Percentiles rank a stretch among this genome's conserved stretches.
These are phyloP conservation scores for Forsythia suspensa DNA, from an alignment of 257 asterid species.

Conservation along the genomic window DNA sequence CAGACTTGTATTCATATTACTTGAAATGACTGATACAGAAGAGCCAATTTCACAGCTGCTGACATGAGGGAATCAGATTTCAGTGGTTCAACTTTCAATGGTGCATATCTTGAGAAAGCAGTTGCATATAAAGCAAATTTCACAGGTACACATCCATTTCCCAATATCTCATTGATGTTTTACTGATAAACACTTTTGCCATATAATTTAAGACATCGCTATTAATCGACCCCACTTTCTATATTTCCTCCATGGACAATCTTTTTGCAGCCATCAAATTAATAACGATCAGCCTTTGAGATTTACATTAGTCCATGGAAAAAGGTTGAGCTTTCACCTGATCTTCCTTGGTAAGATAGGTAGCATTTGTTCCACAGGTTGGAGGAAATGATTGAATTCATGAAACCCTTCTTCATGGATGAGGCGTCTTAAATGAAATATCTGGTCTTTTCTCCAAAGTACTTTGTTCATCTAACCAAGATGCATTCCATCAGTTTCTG, in stretches of 20 bases:
- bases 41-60: constrained; percentile 98
- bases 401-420: background rate
- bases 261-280: constrained; percentile 6
- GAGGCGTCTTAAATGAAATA: too few species aligned
- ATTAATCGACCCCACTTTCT: background rate
- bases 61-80: constrained; percentile 98
- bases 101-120: constrained; percentile 96
- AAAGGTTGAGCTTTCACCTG: background rate
- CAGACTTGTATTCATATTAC: constrained; percentile 36
- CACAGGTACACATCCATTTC: constrained; percentile 43
- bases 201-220: background rate
- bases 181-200: background rate
- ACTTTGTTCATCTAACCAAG: too few species aligned
- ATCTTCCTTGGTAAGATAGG: background rate
- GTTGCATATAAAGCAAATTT: constrained; percentile 89
- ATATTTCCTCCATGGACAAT: constrained; percentile 11
- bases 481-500: background rate
- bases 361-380: background rate
- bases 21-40: constrained; percentile 63
- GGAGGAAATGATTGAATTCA: background rate
- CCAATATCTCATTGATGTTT: background rate
- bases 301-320: too few species aligned
- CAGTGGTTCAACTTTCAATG: constrained; percentile 91
- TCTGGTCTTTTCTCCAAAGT: too few species aligned
- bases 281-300: background rate